These are phyloP conservation scores for Brassica juncea DNA, from an alignment of 345 rosid species.

Conservation along the genomic window DNA sequence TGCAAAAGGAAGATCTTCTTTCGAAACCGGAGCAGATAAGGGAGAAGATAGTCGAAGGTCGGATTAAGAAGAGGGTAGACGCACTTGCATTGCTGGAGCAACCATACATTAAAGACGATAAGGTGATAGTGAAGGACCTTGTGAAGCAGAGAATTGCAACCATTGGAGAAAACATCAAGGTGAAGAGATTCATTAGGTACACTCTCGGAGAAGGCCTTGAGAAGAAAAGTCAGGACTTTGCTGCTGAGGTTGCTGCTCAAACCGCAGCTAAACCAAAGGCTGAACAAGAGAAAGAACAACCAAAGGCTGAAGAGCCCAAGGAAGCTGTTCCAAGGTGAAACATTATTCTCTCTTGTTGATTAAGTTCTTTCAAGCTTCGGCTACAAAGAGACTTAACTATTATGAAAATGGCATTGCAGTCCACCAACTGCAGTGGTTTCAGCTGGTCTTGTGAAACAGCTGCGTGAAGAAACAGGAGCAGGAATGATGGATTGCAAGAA, in stretches of 20 bases:
- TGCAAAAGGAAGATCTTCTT: constrained; percentile 93
- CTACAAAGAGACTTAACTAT: background rate
- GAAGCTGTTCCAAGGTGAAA: constrained; percentile 64
- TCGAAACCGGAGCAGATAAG: constrained; percentile 93
- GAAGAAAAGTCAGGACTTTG: constrained; percentile 93
- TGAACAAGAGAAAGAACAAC: constrained; percentile 53
- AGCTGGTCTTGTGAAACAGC: constrained; percentile 85
- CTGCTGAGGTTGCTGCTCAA: constrained; percentile 97
- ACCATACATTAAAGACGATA: constrained; percentile 89
- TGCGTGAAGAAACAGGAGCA: constrained; percentile 94
- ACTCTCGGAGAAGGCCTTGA: constrained; percentile 93
- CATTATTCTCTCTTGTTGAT: background rate
- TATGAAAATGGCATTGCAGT: constrained; percentile 45
- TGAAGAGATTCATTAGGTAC: constrained; percentile 76
- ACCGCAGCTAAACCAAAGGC: constrained; percentile 61
- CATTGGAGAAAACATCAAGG: constrained; percentile 91
- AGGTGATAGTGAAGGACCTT: constrained; percentile 80
- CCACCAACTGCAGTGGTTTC: constrained; percentile 57
- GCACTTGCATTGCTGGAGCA: constrained; percentile 92
- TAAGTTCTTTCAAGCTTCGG: background rate
- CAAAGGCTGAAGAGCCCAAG: constrained; percentile 54
- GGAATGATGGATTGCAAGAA: constrained; percentile 99
- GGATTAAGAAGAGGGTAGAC: constrained; percentile 85
- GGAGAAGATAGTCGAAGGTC: constrained; percentile 86
- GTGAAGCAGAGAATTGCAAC: constrained; percentile 93